Base-by-base conservation (phyloP, 2,329 filamentous ascomycete genomes). In the Calonectria ilicicola region DNA sequence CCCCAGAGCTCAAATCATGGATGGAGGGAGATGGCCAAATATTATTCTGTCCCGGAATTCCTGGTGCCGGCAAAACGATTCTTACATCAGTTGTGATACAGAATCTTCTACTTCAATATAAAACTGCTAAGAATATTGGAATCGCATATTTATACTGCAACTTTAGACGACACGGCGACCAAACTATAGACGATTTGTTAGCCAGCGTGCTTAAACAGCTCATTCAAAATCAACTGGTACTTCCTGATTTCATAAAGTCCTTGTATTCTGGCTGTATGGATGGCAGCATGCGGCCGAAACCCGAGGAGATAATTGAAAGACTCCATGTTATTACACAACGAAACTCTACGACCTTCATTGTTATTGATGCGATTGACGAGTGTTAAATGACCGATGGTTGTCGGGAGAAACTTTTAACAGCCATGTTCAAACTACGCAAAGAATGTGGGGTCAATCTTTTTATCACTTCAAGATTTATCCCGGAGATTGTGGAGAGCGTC, bases 161-260 rank as follows among this genome's bases (percentile, higher is more conserved):
- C 12, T 64, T 64, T 9, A 15, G 14, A 3, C 26, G 51, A n/a
- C 15, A 29, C 19, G 0, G 32, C 19, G 75, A 79, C 0, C 83
- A 84, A 56, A 79, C 23, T 3, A 26, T 70, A 2, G 47, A 72
- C 2, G 65, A 76, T 26, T 58, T 85, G 1, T 66, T 85, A 9
- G 70, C 78, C 3, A 81, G 79, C 62, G 56, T 85, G 1, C n/a
- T 84, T 6, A 82, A 81, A 66, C 83, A 85, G 63, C 76, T 85
- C 5, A 60, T 70, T 0, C 73, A 83, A 32, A 9, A 56, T 0
- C 74, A 40, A 9, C 5, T 73, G 10, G 47, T 46, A 8, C 35
- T 67, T 2, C 68, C 68, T 21, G 47, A 35, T 15, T 14, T 7
- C 26, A 56, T 46, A n/a, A 51, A 15, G 29, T 21, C 27, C 2